These are phyloP conservation scores for Fusarium albosuccineum DNA, from an alignment of 2,329 filamentous ascomycete genomes.

Conservation along the genomic window DNA sequence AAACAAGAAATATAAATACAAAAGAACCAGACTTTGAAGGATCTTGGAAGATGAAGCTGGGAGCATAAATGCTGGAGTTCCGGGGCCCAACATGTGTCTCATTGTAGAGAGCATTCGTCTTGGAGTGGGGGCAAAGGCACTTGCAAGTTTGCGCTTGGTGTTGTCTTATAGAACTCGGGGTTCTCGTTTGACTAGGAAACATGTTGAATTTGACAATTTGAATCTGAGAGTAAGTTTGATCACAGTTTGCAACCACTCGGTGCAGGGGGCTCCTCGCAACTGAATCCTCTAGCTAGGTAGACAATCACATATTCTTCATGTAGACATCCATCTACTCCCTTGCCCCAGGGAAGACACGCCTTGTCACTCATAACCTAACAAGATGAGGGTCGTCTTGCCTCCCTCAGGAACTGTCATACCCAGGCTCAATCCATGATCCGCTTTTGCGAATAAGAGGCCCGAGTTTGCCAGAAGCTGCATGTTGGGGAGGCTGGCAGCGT, in stretches of 20 bases:
- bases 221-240: not conserved
- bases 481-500: too few relatives aligned
- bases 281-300: not conserved
- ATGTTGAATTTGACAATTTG: constrained; percentile 24
- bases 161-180: constrained; percentile 33
- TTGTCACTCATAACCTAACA: too few relatives aligned
- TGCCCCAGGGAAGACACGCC: too few relatives aligned
- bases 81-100: constrained; percentile 31
- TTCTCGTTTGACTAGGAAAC: constrained; percentile 22
- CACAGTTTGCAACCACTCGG: not conserved
- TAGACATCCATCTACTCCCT: too few relatives aligned
- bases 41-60: constrained; percentile 8
- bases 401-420: too few relatives aligned
- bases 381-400: too few relatives aligned
- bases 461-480: too few relatives aligned
- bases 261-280: not conserved
- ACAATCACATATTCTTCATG: too few relatives aligned
- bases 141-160: constrained; percentile 32
- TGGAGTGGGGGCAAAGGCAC: constrained; percentile 33
- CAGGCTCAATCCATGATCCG: too few relatives aligned
- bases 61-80: constrained; percentile 37
- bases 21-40: constrained; percentile 29
- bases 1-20: constrained; percentile 21
- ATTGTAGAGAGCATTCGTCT: constrained; percentile 26
- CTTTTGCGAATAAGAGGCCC: too few relatives aligned